Evolutionary conservation across 306 rosid species (phyloP), one percentile per base, ranked within the genome.

Genomic region (Cucurbita pepo): DNA sequence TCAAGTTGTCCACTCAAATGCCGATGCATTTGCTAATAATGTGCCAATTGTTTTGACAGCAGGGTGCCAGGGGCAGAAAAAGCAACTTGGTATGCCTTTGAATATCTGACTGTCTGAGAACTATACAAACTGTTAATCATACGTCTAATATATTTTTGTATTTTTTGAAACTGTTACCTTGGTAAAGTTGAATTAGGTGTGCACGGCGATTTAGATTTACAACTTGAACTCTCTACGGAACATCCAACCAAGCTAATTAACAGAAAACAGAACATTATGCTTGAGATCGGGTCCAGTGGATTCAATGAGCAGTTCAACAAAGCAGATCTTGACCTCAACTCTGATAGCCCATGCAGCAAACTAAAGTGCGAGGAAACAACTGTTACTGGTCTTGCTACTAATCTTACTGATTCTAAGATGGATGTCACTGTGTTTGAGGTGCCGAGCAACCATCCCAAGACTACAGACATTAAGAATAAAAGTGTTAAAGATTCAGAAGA

Each of bases 1-100:
- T 71, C 92, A 84, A 77, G 92, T 88, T 74, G 89, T 88, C 72
- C 90, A 81, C 81, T 84, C 96, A 57, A 82, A 80, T 72, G 86
- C 87, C 53, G 90, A 89, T 80, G 73, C 81, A 64, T 66, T 80
- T 59, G 81, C 79, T 56, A 81, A 77, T 65, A 76, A 72, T 69
- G 74, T 82, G 77, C 77, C 80, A 76, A 78, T 84, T 74, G 72
- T 79, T 73, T 60, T 80, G 63, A 63, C 62, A n/a, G 82, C 79
- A 79, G 85, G 81, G 73, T 74, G 75, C 72, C 82, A 54, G 69
- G 86, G 74, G 71, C 82, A 79, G 66, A 82, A 85, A 61, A 85
- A 88, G 77, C 82, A 81, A 77, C 76, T 52, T 56, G 89, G 96
- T 89, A 88, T 59, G 85, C 47, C 63, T 21, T 21, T 38, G 54